A percentile compares a stretch with the other conserved stretches of the same genome.
phyloP scores from a whole-genome alignment of 2,329 filamentous ascomycete genomes.

The Dissoconium aciculare region DNA sequence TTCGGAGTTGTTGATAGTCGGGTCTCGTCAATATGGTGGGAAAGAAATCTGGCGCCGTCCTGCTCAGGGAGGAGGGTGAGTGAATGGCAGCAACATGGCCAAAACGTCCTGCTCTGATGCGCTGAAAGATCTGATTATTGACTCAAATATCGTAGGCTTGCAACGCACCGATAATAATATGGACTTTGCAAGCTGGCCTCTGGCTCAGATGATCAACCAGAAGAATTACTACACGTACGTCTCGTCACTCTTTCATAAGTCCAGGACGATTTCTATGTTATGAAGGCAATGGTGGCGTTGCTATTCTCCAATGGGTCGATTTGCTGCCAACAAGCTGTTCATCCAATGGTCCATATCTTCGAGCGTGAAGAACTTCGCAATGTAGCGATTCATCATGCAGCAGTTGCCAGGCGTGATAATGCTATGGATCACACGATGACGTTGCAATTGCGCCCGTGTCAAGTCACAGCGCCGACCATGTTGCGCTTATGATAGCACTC shows the following conservation, averaged over 20 bases:
- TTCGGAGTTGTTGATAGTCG: constrained; percentile 1
- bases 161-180: constrained; percentile 97
- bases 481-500: too few species aligned
- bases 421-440: too few species aligned
- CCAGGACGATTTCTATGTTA: background rate
- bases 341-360: too few species aligned
- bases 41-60: constrained; percentile 50
- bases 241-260: background rate
- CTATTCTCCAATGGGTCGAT: constrained; percentile 2
- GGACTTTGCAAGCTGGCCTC: constrained; percentile 87
- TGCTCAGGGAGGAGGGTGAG: constrained; percentile 44
- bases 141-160: constrained; percentile 47
- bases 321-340: constrained; percentile 1
- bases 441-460: too few species aligned
- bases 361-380: too few species aligned
- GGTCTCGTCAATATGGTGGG: constrained; percentile 48
- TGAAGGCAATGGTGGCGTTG: constrained; percentile 1
- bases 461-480: too few species aligned
- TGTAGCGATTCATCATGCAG: too few species aligned
- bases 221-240: constrained; percentile 97
- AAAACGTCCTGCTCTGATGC: too few species aligned
- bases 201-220: constrained; percentile 87
- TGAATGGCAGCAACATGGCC: too few species aligned
- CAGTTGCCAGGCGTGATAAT: too few species aligned
- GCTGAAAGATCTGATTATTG: background rate